Percentiles rank a stretch among this genome's conserved stretches.
Conservation (phyloP, 768 basidiomycete genomes). For the Boletus subparvulus region DNA sequence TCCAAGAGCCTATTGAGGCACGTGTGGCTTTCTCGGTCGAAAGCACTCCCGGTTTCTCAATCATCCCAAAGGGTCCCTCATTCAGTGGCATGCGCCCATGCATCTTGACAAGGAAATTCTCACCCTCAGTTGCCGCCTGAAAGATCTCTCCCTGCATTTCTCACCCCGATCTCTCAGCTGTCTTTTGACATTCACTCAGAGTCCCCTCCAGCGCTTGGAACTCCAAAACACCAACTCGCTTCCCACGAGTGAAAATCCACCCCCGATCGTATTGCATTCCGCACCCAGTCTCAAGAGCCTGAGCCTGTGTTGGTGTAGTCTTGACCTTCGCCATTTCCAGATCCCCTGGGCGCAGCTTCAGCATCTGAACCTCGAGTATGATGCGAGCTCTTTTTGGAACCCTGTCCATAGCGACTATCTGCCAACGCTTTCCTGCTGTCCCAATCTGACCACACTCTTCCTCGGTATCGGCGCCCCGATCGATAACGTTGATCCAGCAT, state of each 20-base stretch:
- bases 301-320: constrained; percentile 27
- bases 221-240: constrained; percentile 27
- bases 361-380: constrained; percentile 27
- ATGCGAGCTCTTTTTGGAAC: constrained; percentile 31
- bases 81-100: constrained; percentile 29
- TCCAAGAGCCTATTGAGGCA: constrained; percentile 29
- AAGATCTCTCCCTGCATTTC: constrained; percentile 20
- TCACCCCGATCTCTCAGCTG: constrained; percentile 25
- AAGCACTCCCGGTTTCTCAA: constrained; percentile 25
- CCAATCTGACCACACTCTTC: constrained; percentile 27
- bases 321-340: constrained; percentile 28
- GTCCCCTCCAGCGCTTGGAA: constrained; percentile 24
- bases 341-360: constrained; percentile 31
- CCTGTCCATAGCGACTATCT: constrained; percentile 31
- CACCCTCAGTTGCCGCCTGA: constrained; percentile 22
- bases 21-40: constrained; percentile 31
- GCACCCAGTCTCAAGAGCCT: constrained; percentile 30
- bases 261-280: constrained; percentile 24
- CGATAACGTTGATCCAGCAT: constrained; percentile 12
- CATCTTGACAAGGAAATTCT: constrained; percentile 32
- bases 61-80: constrained; percentile 21
- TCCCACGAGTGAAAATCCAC: constrained; percentile 25
- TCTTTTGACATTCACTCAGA: constrained; percentile 30
- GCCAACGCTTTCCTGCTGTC: constrained; percentile 21
- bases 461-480: constrained; percentile 27